Evolutionary conservation across 345 rosid genomes (phyloP), one percentile per base, ranked within the genome.

Genomic region (Theobroma cacao): DNA sequence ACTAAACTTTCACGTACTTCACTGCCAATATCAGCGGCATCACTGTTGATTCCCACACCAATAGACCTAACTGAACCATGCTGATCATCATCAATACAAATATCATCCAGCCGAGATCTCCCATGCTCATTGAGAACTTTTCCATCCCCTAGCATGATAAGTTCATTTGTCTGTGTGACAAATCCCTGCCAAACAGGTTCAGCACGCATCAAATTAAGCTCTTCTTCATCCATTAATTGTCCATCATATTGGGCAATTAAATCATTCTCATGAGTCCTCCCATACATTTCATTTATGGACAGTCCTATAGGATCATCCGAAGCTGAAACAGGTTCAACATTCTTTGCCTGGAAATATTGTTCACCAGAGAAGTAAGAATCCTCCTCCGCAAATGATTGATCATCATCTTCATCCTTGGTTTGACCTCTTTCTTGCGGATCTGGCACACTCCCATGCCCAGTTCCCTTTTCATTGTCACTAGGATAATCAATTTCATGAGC

Each of bases 401-500:
- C 98, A 24, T 92, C 97, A 52, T 94, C 98, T 65, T 91, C 98
- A 40, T 92, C 95, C 85, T 94, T 97, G 72, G 86, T 78, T 72
- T 88, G 86, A 85, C 86, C 86, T 84, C 95, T 90, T 82, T 89
- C 96, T 75, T 87, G 98, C n/a, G 84, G 88, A 53, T 94, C 98
- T 47, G 98, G 98, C 69, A 80, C 91, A 86, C 98, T 97, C 64
- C 85, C 94, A 31, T 84, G 92, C 73, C 88, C 93, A 20, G 94
- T 88, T 75, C 92, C 98, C 85, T 94, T 97, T 72, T 97, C 99
- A 82, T 97, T 92, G 83, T 97, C 99, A 79, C 99, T 97, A 18
- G 98, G 98, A 78, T 93, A 97, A 80, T 97, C 98, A 85, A 97
- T 91, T 87, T 97, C 99, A 88, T 97, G 98, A 47, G 99, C 95